Conservation (phyloP, 805 yeast species). For the Wickerhamiella musiphila region DNA sequence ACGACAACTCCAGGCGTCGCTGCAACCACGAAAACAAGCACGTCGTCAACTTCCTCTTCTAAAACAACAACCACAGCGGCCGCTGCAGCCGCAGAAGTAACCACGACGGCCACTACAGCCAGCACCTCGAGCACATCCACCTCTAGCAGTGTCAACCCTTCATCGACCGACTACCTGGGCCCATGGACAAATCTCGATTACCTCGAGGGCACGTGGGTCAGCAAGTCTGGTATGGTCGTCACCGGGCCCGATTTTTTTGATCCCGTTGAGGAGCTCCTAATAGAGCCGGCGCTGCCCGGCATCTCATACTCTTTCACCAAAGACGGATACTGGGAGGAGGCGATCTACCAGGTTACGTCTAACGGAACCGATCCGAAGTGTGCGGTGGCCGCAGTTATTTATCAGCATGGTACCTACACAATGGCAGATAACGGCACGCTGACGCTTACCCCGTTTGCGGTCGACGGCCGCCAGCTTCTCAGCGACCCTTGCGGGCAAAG, state of each 20-base stretch:
- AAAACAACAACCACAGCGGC: conserved; percentile 9
- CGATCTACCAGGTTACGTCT: conserved; percentile 49
- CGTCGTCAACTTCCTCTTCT: neutral
- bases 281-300: conserved; percentile 94
- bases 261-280: conserved; percentile 84
- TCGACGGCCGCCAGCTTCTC: conserved; percentile 84
- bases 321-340: conserved; percentile 86
- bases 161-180: conserved; percentile 7
- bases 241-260: conserved; percentile 91
- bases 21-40: conserved; percentile 4
- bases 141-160: neutral
- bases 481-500: conserved; percentile 55
- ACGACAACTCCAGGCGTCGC: too few relatives aligned
- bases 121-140: neutral
- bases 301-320: conserved; percentile 80
- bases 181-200: conserved; percentile 16
- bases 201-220: conserved; percentile 83
- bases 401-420: conserved; percentile 76
- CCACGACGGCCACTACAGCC: neutral
- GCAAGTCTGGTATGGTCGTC: conserved; percentile 83
- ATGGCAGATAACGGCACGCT: conserved; percentile 47
- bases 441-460: conserved; percentile 51
- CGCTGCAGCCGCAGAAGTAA: conserved; percentile 5
- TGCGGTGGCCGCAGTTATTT: conserved; percentile 65
- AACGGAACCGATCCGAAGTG: conserved; percentile 44